Evolutionary conservation across 2,329 filamentous ascomycete genomes (phyloP).

Genomic region (Pseudogymnoascus sp.): DNA sequence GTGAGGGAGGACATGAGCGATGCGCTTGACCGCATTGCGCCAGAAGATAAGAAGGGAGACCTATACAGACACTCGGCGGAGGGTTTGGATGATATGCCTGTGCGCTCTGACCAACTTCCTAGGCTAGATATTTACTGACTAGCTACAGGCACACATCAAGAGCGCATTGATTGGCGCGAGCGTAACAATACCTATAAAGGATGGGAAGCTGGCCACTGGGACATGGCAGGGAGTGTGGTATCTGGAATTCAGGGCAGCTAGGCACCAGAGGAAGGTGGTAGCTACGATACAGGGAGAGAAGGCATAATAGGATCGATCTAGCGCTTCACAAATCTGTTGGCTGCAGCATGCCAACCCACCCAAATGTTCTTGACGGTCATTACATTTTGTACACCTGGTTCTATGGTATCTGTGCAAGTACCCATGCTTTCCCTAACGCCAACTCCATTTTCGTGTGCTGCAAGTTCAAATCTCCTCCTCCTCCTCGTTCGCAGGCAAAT

Average conservation of each 20-base stretch:
- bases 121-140: neutral
- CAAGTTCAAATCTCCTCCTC: neutral
- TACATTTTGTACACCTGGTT: slow-evolving; percentile 7
- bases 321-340: neutral
- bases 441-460: neutral
- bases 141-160: slow-evolving; percentile 78
- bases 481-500: slow-evolving; percentile 21
- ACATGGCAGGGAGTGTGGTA: slow-evolving; percentile 92
- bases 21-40: slow-evolving; percentile 82
- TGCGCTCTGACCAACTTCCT: slow-evolving; percentile 33
- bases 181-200: slow-evolving; percentile 81
- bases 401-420: slow-evolving; percentile 6
- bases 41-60: slow-evolving; percentile 66
- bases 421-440: slow-evolving; percentile 7
- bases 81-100: slow-evolving; percentile 90
- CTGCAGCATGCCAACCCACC: neutral
- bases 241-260: slow-evolving; percentile 75
- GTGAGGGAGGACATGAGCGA: slow-evolving; percentile 93
- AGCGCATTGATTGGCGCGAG: slow-evolving; percentile 81
- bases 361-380: neutral
- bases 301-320: slow-evolving; percentile 25
- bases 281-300: slow-evolving; percentile 92
- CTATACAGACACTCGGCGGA: slow-evolving; percentile 84
- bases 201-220: slow-evolving; percentile 66
- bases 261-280: slow-evolving; percentile 75